Evolutionary conservation across 768 basidiomycete species (phyloP), one percentile per base, ranked within the genome.

Genomic region (Lactifluus echinatus): DNA sequence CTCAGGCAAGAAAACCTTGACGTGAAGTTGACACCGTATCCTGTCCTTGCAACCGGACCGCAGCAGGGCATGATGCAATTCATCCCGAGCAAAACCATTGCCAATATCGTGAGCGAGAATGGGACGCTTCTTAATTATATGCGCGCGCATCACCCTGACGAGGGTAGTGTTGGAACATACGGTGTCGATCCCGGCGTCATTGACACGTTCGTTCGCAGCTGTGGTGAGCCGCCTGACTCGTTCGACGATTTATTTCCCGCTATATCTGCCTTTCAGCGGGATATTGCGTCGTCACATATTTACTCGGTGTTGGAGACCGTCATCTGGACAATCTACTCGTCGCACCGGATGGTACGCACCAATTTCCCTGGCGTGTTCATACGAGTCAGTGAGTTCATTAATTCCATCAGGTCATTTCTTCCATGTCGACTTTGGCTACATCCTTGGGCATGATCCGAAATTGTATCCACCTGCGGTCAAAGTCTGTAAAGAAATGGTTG

Each of bases 401-500:
- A n/a, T 31, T 3, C 12, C 39, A 52, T 1, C 60, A 87, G 85
- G 89, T 0, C 93, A 97, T 68, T 97, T 97, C 79, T 98, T 97
- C 75, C 95, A 98, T 69, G 96, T 98, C 60, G 96, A 98, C 68
- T 99, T 98, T 66, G 95, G 96, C 2, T 99, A 97, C 71, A 98
- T 98, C 65, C 79, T 98, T 14, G 96, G 96, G 2, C 85, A 93
- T 2, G 96, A 98, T 68, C 96, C 96, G 0, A 98, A 99, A 66
- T 92, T 93, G 0, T 95, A 94, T 68, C 94, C 96, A 2, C 96
- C 96, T 6, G 90, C 93, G 12, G 94, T 98, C 63, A 99, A 99
- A 69, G 89, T 99, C 39, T 97, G 94, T 72, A 94, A 95, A 67
- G 96, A 98, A 68, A 99, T 98, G 96, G 92, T 98, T 0, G 96